Evolutionary conservation across 2,329 filamentous ascomycete genomes (phyloP).

Genomic region (Aspergillus aculeatus): DNA sequence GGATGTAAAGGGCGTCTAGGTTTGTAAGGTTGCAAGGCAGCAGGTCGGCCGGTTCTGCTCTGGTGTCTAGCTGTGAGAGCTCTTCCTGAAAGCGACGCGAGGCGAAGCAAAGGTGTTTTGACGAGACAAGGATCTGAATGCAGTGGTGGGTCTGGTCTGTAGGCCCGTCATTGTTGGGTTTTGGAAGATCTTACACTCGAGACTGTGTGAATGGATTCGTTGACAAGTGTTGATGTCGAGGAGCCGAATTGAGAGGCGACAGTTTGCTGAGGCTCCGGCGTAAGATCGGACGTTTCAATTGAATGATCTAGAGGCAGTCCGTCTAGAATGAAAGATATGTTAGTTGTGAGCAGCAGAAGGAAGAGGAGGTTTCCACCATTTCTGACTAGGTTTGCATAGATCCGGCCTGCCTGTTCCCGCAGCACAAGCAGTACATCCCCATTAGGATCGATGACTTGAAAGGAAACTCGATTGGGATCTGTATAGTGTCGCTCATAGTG

Average conservation of each 20-base stretch:
- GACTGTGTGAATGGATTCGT: too few relatives aligned
- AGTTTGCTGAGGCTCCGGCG: too few relatives aligned
- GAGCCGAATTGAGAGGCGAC: not conserved
- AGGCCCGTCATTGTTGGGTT: too few relatives aligned
- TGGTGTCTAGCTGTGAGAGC: not conserved
- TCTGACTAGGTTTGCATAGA: not conserved
- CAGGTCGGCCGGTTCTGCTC: not conserved
- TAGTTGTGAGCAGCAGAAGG: not conserved
- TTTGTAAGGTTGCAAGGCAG: constrained; percentile 19
- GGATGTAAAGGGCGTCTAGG: constrained; percentile 39
- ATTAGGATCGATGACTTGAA: constrained; percentile 6
- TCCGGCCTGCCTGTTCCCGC: not conserved
- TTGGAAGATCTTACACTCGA: too few relatives aligned
- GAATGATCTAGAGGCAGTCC: too few relatives aligned
- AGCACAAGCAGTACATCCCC: constrained; percentile 7
- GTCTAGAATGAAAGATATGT: not conserved
- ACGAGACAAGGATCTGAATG: too few relatives aligned
- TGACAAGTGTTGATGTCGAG: not conserved
- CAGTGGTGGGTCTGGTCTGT: too few relatives aligned
- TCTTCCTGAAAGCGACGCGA: not conserved
- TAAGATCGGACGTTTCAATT: too few relatives aligned
- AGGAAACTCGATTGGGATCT: not conserved
- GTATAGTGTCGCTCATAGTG: not conserved
- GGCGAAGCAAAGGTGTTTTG: too few relatives aligned
- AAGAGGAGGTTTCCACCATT: not conserved